Conservation (phyloP, 1,139 yeast genomes). For the Blastobotrys raffinosifermentans region DNA sequence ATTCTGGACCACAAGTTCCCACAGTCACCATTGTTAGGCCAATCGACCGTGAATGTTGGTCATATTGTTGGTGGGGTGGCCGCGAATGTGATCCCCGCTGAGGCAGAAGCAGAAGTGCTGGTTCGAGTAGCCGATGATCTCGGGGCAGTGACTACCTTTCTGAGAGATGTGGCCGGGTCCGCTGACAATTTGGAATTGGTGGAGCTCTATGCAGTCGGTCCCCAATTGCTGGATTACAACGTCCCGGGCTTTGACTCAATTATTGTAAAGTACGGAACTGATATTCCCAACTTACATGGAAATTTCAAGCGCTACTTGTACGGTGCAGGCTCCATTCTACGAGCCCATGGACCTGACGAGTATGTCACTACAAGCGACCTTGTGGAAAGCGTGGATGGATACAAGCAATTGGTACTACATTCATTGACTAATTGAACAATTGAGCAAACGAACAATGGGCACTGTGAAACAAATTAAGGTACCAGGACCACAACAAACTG, state of each 20-base stretch:
- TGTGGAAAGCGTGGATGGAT: constrained; percentile 50
- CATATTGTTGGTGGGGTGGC: constrained; percentile 55
- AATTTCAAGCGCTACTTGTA: constrained; percentile 47
- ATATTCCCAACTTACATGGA: constrained; percentile 49
- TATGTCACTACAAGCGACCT: constrained; percentile 48
- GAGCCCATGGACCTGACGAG: constrained; percentile 60
- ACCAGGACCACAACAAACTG: too few relatives aligned
- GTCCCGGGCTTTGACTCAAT: constrained; percentile 60
- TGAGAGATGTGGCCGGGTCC: constrained; percentile 34
- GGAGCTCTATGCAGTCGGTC: constrained; percentile 29
- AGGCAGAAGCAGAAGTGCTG: constrained; percentile 45
- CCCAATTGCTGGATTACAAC: constrained; percentile 49
- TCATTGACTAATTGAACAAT: constrained; percentile 5
- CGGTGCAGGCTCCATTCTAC: constrained; percentile 64
- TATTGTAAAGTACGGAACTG: constrained; percentile 57
- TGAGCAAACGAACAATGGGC: background rate
- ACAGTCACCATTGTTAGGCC: constrained; percentile 48
- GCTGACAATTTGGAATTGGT: constrained; percentile 26
- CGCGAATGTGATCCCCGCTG: constrained; percentile 57
- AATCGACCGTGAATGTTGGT: constrained; percentile 59
- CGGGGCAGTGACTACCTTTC: constrained; percentile 35
- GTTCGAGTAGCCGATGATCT: constrained; percentile 52
- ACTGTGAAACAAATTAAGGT: background rate
- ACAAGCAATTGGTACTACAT: constrained; percentile 42
- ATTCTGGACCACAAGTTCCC: constrained; percentile 41